Evolutionary conservation across 1,139 yeast species (phyloP).

Genomic region (Protomyces macrosporus): DNA sequence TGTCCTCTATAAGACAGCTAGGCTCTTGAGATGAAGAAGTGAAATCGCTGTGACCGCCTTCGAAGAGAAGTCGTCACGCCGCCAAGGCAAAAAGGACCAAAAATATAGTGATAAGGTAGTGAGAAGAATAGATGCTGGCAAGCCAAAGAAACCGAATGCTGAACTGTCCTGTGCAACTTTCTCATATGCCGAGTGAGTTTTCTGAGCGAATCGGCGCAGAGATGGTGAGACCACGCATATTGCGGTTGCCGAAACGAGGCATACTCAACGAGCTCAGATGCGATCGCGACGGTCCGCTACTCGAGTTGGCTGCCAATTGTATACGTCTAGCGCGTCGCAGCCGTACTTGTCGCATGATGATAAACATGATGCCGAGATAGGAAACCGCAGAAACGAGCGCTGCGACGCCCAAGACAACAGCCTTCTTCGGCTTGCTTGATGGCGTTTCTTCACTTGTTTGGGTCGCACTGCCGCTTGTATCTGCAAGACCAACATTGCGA

Average conservation of each 20-base stretch:
- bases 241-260: conserved; percentile 32
- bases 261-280: conserved; percentile 24
- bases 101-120: not conserved
- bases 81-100: not conserved
- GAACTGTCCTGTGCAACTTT: not conserved
- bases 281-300: not conserved
- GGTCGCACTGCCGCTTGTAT: not conserved
- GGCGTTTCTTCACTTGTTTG: not conserved
- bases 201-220: conserved; percentile 43
- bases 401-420: conserved; percentile 43
- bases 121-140: not conserved
- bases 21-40: no score
- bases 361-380: conserved; percentile 40
- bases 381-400: conserved; percentile 41
- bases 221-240: conserved; percentile 37
- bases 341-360: conserved; percentile 37
- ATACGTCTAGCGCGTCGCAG: conserved; percentile 27
- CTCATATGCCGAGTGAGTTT: conserved; percentile 39
- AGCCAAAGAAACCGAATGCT: not conserved
- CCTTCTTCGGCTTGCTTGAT: conserved; percentile 36
- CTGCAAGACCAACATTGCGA: not conserved
- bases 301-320: not conserved
- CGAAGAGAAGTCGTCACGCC: not conserved
- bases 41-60: no score
- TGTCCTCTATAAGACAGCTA: no score